Evolutionary conservation across 169 alveolate genomes (phyloP).

Genomic region (Prorocentrum cordatum): DNA sequence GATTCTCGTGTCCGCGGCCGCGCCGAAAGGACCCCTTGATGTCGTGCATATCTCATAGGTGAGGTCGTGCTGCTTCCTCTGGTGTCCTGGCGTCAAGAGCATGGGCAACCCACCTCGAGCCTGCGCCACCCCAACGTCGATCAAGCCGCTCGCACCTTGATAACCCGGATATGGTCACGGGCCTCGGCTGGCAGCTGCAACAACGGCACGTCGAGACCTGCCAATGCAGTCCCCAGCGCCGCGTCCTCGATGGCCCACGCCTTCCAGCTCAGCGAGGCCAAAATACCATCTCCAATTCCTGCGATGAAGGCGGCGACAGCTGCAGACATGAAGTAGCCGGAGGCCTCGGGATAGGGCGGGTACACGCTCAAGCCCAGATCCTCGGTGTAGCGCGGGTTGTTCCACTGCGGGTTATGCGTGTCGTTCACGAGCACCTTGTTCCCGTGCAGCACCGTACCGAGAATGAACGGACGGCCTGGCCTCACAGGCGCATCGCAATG

Average conservation of each 20-base stretch:
- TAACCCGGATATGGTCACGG: conserved; percentile 37
- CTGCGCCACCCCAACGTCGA: no score
- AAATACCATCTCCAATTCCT: neutral
- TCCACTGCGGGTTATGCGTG: conserved; percentile 64
- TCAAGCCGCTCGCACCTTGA: no score
- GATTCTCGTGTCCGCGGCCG: no score
- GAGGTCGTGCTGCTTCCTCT: no score
- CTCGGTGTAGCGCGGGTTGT: conserved; percentile 20
- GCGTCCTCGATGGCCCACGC: conserved; percentile 65
- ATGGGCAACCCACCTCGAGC: no score
- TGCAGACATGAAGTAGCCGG: conserved; percentile 47
- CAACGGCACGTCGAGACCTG: neutral
- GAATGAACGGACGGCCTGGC: neutral
- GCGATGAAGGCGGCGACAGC: conserved; percentile 44
- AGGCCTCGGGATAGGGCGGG: conserved; percentile 66
- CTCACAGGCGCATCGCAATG: neutral
- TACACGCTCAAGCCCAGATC: conserved; percentile 31
- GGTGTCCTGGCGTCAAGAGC: no score
- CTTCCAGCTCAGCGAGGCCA: conserved; percentile 1
- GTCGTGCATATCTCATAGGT: no score
- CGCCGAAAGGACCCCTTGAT: no score
- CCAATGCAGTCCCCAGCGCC: conserved; percentile 32
- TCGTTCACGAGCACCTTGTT: conserved; percentile 22
- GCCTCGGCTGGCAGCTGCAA: conserved; percentile 28
- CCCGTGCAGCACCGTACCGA: conserved; percentile 48